Evolutionary conservation across 106 monocot species (phyloP).

Genomic region (Amphibolis antarctica): DNA sequence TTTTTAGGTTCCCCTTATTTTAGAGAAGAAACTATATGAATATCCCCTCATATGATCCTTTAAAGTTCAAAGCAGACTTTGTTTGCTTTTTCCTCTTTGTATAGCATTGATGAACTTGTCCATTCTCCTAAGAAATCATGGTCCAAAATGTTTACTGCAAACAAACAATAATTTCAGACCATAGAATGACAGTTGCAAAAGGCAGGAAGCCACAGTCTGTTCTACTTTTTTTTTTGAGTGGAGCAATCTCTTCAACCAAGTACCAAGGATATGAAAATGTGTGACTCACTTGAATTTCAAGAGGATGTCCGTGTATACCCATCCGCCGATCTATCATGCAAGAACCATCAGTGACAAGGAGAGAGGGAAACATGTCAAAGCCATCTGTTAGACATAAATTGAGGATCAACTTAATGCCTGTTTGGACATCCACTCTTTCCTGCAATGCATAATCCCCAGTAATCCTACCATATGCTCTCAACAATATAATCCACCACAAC

Average conservation of each 20-base stretch:
- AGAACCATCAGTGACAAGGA: conserved; percentile 92
- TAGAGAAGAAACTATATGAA: too few relatives aligned
- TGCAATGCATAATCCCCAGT: conserved; percentile 77
- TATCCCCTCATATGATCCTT: neutral
- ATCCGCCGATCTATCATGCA: conserved; percentile 97
- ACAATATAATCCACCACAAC: conserved; percentile 91
- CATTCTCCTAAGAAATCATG: neutral
- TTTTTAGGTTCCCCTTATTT: too few relatives aligned
- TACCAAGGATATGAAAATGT: conserved; percentile 47
- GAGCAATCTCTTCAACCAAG: too few relatives aligned
- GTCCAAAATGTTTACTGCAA: conserved; percentile 57
- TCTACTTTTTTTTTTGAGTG: too few relatives aligned
- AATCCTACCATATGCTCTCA: conserved; percentile 89
- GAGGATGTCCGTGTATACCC: conserved; percentile 98
- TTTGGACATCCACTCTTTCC: conserved; percentile 90
- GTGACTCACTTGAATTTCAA: conserved; percentile 76
- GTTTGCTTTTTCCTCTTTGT: neutral
- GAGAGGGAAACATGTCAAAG: conserved; percentile 94
- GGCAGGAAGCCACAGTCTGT: too few relatives aligned
- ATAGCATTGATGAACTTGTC: neutral
- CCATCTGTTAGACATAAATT: conserved; percentile 92
- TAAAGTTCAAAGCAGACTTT: conserved; percentile 2
- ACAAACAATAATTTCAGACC: conserved; percentile 21
- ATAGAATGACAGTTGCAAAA: conserved; percentile 2
- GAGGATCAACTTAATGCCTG: conserved; percentile 72